Percentiles rank a stretch among this genome's conserved stretches.
Evolutionary conservation across 805 yeast species (phyloP).

Genomic region (Teunomyces tritomae): DNA sequence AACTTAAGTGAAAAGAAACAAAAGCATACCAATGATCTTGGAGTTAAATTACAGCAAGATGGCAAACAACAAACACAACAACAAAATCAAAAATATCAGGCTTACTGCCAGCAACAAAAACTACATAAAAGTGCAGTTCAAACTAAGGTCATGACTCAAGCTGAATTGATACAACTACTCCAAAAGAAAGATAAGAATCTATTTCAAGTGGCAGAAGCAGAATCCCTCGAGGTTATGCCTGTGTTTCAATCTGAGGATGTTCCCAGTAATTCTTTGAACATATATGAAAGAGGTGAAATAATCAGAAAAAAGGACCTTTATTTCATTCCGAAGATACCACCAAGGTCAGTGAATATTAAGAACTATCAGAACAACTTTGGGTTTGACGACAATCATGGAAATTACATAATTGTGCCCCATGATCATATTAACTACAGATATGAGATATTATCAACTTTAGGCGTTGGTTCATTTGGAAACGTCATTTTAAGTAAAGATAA

Average conservation of each 20-base stretch:
- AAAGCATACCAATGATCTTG: background rate
- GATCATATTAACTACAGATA: slow-evolving; percentile 80
- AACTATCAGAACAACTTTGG: slow-evolving; percentile 55
- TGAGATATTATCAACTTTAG: slow-evolving; percentile 57
- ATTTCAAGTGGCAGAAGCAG: background rate
- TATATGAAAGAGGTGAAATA: slow-evolving; percentile 63
- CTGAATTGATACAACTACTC: background rate
- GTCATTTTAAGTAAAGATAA: slow-evolving; percentile 72
- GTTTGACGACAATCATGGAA: slow-evolving; percentile 68
- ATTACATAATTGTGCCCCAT: slow-evolving; percentile 50
- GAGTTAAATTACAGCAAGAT: slow-evolving; percentile 8
- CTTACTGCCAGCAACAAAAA: background rate
- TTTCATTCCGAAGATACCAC: slow-evolving; percentile 42
- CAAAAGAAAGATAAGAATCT: background rate
- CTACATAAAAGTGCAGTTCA: background rate
- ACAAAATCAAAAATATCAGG: slow-evolving; percentile 5
- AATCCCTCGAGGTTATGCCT: background rate
- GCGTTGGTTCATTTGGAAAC: slow-evolving; percentile 81
- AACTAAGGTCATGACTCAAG: background rate
- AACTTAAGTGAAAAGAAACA: background rate
- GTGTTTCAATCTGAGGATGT: slow-evolving; percentile 3
- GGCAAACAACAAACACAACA: slow-evolving; percentile 7
- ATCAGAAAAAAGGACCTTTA: slow-evolving; percentile 47
- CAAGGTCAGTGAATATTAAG: slow-evolving; percentile 31
- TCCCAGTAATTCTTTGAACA: slow-evolving; percentile 29